Conservation (phyloP, 78 protist genomes). For the Monosiga brevicollis region DNA sequence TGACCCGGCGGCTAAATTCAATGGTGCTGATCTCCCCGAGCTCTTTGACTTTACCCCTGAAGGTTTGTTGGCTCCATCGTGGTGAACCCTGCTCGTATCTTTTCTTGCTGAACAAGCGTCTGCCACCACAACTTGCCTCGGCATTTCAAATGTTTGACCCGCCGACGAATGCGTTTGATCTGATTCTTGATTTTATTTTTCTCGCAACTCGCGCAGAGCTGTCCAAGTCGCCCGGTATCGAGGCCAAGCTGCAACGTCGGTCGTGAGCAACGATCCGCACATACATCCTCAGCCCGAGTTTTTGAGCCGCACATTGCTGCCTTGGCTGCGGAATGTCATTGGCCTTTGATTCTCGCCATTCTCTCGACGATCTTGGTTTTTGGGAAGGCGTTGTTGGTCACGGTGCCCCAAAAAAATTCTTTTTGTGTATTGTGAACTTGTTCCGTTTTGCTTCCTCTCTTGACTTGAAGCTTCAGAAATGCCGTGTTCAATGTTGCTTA, state of each 20-base stretch:
- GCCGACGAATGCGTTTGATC: no score
- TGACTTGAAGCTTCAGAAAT: neutral
- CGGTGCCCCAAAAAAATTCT: no score
- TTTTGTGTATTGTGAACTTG: no score
- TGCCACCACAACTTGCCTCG: no score
- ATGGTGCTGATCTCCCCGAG: slow-evolving; percentile 17
- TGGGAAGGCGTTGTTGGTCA: no score
- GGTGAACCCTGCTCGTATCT: neutral
- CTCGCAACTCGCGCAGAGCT: neutral
- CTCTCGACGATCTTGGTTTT: no score
- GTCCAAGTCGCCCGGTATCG: neutral
- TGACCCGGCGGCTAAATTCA: slow-evolving; percentile 30
- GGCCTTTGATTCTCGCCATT: neutral
- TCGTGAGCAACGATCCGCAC: neutral
- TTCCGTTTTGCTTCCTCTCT: neutral
- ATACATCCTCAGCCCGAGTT: neutral
- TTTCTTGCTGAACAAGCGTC: neutral
- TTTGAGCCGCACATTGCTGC: neutral
- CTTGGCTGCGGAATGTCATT: neutral
- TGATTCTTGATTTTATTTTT: no score
- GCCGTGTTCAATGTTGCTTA: no score
- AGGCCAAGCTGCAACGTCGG: neutral
- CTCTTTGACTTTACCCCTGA: slow-evolving; percentile 16
- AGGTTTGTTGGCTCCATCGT: neutral
- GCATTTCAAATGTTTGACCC: no score